Base-by-base conservation (phyloP, 2,329 filamentous ascomycete species). In the Aspergillus chevalieri region DNA sequence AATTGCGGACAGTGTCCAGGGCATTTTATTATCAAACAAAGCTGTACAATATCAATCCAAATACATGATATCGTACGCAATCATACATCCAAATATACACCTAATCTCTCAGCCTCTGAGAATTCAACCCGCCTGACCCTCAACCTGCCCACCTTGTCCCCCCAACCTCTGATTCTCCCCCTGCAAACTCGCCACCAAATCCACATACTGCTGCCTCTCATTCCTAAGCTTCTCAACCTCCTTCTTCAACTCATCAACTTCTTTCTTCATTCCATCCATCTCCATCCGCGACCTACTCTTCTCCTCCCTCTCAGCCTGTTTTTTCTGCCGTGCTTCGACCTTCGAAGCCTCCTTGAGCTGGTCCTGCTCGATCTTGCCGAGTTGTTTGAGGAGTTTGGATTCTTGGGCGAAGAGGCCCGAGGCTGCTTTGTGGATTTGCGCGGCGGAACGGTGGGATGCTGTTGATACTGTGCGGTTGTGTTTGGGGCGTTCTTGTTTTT, bases 131-230 rank as follows among this genome's bases (percentile, higher is more conserved):
- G 17, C 38, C 8, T 14, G 4, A 41, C 17, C 3, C 14, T 33
- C 22, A 43, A 15, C 28, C 5, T 22, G 14, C 28, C 2, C 21
- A 22, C 21, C 67, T 66, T 5, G 21, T n/a, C 26, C 28, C 38
- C 14, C 56, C 48, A 84, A 59, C 30, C 61, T 66, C 12, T 77
- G 79, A 61, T 83, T 83, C 68, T 83, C 79, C 41, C 66, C 70
- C 65, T 84, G 80, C 63, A 84, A 57, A 34, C 76, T 75, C 26
- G 73, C 74, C 52, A 83, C 71, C 61, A 81, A 73, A 58, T 65
- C 63, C 45, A 75, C 65, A 57, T 80, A 68, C 47, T 79, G 59
- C 49, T 70, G 68, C 47, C 78, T 74, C 64, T 82, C 79, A 38
- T 66, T 57, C 49, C 76, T 72, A 43, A 78, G 57, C 22, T 72